Evolutionary conservation across 2,329 filamentous ascomycete genomes (phyloP).

Genomic region (Fusarium praegraminearum): DNA sequence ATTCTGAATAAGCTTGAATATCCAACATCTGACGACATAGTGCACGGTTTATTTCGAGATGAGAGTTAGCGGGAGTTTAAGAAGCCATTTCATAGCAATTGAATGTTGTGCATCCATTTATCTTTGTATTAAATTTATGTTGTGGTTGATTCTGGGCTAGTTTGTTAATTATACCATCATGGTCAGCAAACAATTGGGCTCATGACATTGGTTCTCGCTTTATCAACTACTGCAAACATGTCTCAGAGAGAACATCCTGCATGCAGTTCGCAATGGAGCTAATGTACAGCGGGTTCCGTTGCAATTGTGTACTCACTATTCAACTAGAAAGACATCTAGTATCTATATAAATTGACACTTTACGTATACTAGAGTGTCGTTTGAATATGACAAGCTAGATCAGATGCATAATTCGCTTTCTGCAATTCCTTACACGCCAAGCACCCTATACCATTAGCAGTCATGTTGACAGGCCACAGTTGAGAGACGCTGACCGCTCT

Average conservation of each 20-base stretch:
- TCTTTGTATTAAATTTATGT: neutral
- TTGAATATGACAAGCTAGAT: neutral
- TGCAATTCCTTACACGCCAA: neutral
- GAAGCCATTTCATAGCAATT: conserved; percentile 15
- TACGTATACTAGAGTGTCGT: neutral
- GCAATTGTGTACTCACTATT: neutral
- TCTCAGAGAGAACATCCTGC: neutral
- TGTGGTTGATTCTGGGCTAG: neutral
- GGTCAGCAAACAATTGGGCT: conserved; percentile 30
- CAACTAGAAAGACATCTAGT: neutral
- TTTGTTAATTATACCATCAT: conserved; percentile 5
- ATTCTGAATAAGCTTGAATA: conserved; percentile 1
- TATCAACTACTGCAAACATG: neutral
- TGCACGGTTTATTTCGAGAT: conserved; percentile 10
- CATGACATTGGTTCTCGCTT: conserved; percentile 25
- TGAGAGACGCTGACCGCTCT: neutral
- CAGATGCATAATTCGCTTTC: neutral
- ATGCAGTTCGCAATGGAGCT: neutral
- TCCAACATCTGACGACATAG: conserved; percentile 4
- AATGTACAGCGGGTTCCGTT: neutral
- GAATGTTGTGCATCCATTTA: neutral
- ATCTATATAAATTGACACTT: neutral
- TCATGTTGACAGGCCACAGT: neutral
- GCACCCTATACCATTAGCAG: neutral
- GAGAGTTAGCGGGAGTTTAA: conserved; percentile 37